phyloP scores from a whole-genome alignment of 116 monocot genomes.

The Phalaenopsis hybrid region DNA sequence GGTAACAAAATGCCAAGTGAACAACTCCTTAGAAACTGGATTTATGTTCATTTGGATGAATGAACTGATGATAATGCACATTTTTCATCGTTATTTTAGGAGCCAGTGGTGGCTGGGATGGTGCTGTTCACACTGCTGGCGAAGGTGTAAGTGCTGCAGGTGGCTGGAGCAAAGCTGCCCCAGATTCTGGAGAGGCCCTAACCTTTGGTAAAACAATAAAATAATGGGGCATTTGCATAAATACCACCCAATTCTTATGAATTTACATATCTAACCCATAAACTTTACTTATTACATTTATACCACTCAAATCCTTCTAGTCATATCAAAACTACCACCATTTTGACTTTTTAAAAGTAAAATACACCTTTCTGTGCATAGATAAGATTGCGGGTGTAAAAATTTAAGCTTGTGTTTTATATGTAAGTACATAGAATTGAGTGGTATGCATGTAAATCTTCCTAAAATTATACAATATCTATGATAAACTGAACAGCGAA shows the following conservation, averaged over 20 bases:
- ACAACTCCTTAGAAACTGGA: background rate
- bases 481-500: background rate
- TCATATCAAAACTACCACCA: too few species aligned
- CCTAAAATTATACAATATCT: background rate
- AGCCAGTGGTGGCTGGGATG: background rate
- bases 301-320: too few species aligned
- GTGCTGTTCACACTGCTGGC: background rate
- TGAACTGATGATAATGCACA: background rate
- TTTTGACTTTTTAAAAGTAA: too few species aligned
- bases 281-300: too few species aligned
- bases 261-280: too few species aligned
- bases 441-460: too few species aligned
- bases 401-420: too few species aligned
- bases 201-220: background rate
- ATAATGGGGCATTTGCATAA: too few species aligned
- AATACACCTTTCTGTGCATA: too few species aligned
- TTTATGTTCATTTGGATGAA: background rate
- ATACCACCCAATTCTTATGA: too few species aligned
- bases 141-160: background rate
- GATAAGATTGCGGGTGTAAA: too few species aligned
- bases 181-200: background rate
- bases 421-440: too few species aligned
- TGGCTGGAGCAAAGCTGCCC: background rate
- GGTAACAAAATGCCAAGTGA: background rate
- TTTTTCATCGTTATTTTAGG: background rate